Percentiles rank a stretch among this genome's conserved stretches.
These are phyloP conservation scores for Cyberlindnera samutprakarnensis DNA, from an alignment of 805 yeast genomes.

Conservation along the genomic window DNA sequence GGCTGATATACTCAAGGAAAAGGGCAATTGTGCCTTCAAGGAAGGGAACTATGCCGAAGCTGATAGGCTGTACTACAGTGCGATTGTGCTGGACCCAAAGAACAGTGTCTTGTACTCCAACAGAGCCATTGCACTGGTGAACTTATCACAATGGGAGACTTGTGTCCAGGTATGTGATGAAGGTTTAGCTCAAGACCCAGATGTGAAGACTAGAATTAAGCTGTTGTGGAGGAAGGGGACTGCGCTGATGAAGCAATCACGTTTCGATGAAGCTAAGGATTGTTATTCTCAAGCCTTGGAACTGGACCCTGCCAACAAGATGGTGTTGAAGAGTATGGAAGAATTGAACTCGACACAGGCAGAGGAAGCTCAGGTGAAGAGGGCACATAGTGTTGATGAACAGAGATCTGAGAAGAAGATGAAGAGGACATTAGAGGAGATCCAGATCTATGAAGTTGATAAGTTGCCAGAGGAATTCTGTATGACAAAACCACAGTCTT, in stretches of 20 bases:
- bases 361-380: constrained; percentile 22
- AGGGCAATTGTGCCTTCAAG: constrained; percentile 50
- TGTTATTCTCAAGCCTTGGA: constrained; percentile 30
- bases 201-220: constrained; percentile 33
- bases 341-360: constrained; percentile 29
- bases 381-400: constrained; percentile 43
- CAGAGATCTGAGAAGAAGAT: constrained; percentile 28
- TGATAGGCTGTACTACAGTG: constrained; percentile 44
- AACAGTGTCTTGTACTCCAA: constrained; percentile 60
- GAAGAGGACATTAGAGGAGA: constrained; percentile 12
- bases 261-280: constrained; percentile 20
- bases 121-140: constrained; percentile 57
- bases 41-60: constrained; percentile 41
- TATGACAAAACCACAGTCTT: neutral
- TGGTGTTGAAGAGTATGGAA: constrained; percentile 25
- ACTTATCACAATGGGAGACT: constrained; percentile 38
- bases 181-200: constrained; percentile 34
- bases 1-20: constrained; percentile 23
- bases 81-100: constrained; percentile 39
- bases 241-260: constrained; percentile 28
- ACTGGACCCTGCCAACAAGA: constrained; percentile 34
- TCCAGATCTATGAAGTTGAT: constrained; percentile 36
- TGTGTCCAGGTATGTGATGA: constrained; percentile 43
- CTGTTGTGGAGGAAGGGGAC: constrained; percentile 44
- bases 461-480: constrained; percentile 32